Evolutionary conservation across 1,284 basidiomycete species (phyloP).

Genomic region (Mycosarcoma mackinlayi): DNA sequence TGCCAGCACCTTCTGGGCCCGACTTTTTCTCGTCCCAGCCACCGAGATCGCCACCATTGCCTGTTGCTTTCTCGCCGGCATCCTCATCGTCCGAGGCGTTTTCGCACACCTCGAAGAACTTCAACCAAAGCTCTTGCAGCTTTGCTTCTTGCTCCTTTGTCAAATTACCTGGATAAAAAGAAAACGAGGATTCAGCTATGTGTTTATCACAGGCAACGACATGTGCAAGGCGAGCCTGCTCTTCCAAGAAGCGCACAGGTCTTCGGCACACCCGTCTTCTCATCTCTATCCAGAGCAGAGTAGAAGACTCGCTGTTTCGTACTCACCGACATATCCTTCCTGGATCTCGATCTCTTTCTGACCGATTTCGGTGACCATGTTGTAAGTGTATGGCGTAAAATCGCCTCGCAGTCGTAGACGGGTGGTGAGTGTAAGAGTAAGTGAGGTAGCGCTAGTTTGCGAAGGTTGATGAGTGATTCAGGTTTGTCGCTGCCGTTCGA

Average conservation of each 20-base stretch:
- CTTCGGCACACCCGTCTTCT: too few relatives aligned
- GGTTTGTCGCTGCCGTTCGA: too few relatives aligned
- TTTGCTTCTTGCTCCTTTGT: slow-evolving; percentile 62
- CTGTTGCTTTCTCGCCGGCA: slow-evolving; percentile 14
- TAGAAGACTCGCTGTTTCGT: too few relatives aligned
- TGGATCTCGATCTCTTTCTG: slow-evolving; percentile 50
- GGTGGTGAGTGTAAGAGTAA: neutral
- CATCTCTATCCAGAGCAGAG: too few relatives aligned
- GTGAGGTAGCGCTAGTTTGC: neutral
- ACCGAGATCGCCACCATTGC: slow-evolving; percentile 27
- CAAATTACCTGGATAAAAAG: slow-evolving; percentile 67
- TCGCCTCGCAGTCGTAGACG: neutral
- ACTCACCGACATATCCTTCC: slow-evolving; percentile 53
- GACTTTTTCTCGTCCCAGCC: slow-evolving; percentile 50
- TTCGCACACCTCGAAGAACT: slow-evolving; percentile 53
- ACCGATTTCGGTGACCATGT: slow-evolving; percentile 47
- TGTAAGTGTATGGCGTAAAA: slow-evolving; percentile 1
- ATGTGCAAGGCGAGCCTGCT: too few relatives aligned
- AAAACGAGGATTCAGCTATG: too few relatives aligned
- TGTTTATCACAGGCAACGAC: too few relatives aligned
- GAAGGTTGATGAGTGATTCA: too few relatives aligned
- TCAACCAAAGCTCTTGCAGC: slow-evolving; percentile 66
- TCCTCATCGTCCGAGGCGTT: slow-evolving; percentile 46
- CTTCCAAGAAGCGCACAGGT: too few relatives aligned
- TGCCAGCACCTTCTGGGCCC: slow-evolving; percentile 51